These are phyloP conservation scores for Plasmodium coatneyi DNA, from an alignment of 169 alveolate genomes.

Conservation along the genomic window DNA sequence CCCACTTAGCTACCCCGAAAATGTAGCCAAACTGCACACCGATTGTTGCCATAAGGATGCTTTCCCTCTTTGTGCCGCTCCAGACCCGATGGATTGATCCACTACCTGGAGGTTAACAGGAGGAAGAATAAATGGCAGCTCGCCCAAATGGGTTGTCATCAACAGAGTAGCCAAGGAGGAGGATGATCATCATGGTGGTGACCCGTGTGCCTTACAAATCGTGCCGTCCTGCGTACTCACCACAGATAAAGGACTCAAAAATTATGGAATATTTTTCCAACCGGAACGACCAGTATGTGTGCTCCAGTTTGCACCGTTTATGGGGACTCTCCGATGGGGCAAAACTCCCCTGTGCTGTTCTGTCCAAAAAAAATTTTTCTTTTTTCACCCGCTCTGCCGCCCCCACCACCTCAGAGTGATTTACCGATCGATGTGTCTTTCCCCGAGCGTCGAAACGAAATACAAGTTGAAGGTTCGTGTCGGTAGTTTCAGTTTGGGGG, in stretches of 20 bases:
- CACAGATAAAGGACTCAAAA: constrained; percentile 61
- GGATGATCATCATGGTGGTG: neutral
- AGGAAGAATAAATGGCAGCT: neutral
- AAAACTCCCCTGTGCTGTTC: neutral
- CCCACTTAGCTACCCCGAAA: neutral
- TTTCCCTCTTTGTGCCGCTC: neutral
- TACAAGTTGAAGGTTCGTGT: constrained; percentile 30
- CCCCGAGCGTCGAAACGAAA: neutral
- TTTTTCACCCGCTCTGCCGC: neutral
- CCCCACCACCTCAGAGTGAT: constrained; percentile 12
- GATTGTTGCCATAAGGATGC: neutral
- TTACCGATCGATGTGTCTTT: constrained; percentile 37
- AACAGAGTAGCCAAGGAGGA: neutral
- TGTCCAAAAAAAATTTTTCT: neutral
- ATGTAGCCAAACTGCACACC: neutral
- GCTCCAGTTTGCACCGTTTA: neutral
- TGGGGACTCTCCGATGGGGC: neutral
- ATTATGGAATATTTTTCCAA: constrained; percentile 60
- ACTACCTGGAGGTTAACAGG: constrained; percentile 37
- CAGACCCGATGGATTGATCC: constrained; percentile 32
- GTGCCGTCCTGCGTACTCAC: neutral
- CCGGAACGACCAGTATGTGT: constrained; percentile 45
- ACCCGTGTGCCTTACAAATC: neutral
- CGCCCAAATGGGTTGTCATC: neutral
- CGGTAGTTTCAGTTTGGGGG: neutral